A percentile compares a stretch with the other conserved stretches of the same genome.
Evolutionary conservation across 2,329 filamentous ascomycete genomes (phyloP).

Genomic region (Monosporascus cannonballus): DNA sequence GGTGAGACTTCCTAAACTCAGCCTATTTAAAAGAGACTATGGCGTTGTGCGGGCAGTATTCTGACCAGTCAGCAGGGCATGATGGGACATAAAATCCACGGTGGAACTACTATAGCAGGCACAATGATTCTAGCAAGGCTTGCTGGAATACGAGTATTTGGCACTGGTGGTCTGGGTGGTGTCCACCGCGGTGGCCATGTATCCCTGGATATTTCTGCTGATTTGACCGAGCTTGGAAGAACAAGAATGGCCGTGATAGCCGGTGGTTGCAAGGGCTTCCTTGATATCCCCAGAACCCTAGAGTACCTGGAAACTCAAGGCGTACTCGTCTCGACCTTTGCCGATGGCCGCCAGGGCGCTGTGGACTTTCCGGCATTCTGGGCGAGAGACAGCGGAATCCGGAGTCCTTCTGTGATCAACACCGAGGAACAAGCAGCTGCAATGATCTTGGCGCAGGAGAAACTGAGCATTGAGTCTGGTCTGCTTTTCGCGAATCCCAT

Average conservation of each 20-base stretch:
- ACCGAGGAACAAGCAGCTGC: conserved; percentile 78
- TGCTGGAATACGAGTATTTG: conserved; percentile 88
- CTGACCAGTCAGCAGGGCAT: conserved; percentile 43
- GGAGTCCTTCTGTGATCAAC: conserved; percentile 69
- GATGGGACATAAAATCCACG: conserved; percentile 64
- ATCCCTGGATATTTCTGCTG: conserved; percentile 90
- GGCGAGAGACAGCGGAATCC: conserved; percentile 77
- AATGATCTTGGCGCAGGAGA: conserved; percentile 77
- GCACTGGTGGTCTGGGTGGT: conserved; percentile 88
- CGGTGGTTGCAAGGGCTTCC: conserved; percentile 91
- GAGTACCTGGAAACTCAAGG: conserved; percentile 70
- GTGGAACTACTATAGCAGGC: conserved; percentile 87
- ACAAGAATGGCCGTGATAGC: conserved; percentile 84
- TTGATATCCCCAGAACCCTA: conserved; percentile 84
- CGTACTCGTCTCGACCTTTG: conserved; percentile 82
- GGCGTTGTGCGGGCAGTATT: conserved; percentile 1
- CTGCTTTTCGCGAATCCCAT: conserved; percentile 88
- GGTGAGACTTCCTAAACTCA: conserved; percentile 41
- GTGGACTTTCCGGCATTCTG: conserved; percentile 93
- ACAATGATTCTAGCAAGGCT: conserved; percentile 86
- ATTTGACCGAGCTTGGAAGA: conserved; percentile 86
- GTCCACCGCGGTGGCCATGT: conserved; percentile 85
- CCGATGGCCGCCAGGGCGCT: conserved; percentile 64
- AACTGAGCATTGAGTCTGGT: conserved; percentile 68
- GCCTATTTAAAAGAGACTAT: background rate